Base-by-base conservation (phyloP, 1,139 yeast genomes). In the Spencermartinsiella ligniputridi region DNA sequence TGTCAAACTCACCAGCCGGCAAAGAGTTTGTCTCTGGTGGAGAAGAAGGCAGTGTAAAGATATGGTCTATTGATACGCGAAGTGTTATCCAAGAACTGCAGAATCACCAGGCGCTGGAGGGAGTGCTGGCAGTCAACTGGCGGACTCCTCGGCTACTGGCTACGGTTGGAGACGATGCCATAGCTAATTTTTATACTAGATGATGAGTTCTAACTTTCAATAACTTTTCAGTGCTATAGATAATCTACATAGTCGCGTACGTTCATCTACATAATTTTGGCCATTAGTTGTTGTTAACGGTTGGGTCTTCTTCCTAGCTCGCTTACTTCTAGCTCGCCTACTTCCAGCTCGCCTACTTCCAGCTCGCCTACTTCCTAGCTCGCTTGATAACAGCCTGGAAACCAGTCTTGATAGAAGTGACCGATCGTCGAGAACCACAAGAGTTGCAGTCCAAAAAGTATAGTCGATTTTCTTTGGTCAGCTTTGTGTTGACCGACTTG, bases 401-500 rank as follows among this genome's bases (percentile, higher is more conserved):
- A 82, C 99, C 99, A 45, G 97, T 87, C 80, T 94, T 92, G 71
- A 94, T 94, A 41, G 96, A 88, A 55, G 95, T 83, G 50, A 92
- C 99, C 41, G 97, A 89, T 74, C 97, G 83, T 46, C 97, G 83
- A 41, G 96, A 87, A 56, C 98, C 98, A 77, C 99, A 92, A 47
- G 96, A 88, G 66, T 90, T 90, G 77, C 99, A 92, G 63, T 92
- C 95, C 75, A 94, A 78, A 76, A 92, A 92, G 75, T 87, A 95
- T 72, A 92, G 79, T 76, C 99, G 87, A 75, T 90, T 92, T 71
- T 92, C 98, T 72, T 96, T 89, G 76, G 84, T 87, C 67, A 92
- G 79, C 57, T 84, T 92, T 37, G 99, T 94, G 71, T 92, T 92
- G 81, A 90, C 92, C 51, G 96, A 86, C 75, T 90, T 92, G 76